Evolutionary conservation across 352 stramenopile genomes (phyloP), one percentile per base, ranked within the genome.

Genomic region (Phytophthora pseudosyringae): DNA sequence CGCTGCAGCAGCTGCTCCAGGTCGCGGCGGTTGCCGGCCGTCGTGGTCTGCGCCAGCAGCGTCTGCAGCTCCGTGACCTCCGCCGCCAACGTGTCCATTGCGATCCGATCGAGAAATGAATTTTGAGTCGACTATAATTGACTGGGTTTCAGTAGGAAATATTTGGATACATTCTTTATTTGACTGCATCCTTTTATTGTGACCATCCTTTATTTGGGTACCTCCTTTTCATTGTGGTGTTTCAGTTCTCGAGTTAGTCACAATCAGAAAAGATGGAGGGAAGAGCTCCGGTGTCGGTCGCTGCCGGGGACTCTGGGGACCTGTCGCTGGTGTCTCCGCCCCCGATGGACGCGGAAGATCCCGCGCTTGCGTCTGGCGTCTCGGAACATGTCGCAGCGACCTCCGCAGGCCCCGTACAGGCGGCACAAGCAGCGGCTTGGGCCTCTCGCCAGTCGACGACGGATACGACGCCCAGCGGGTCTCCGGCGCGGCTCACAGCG

Each of bases 61-160:
- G 73, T 53, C 74, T 90, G 63, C 51, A 95, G 73, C 76, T 95
- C 88, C 0, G 65, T 49, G 28, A 94, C 74, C 56, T 95, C 88
- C 25, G 75, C 73, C 35, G 44, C 49, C 4, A 91, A 32, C 9
- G 50, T 35, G 13, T 45, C 38, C 45, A 71, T 54, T 50, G 26
- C 38, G 39, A 63, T 73, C 31, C 39, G 29, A 67, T 55, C 35
- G 3, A 44, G 38, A 60, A 68, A 31, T 72, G 50, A 50, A 35
- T 1, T 35, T 35, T 35, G 31, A 4, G 31, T 35, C 21, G 21
- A 21, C 21, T 59, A 50, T 54, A 50, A 40, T 25, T 21, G 5
- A 56, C 33, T 33, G 9, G 21, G 10, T 39, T 5, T 58, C 8
- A 47, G 36, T 48, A 58, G 18, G 3, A 18, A 29, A n/a, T 40